phyloP scores from a whole-genome alignment of 352 stramenopile genomes.

The Globisporangium sylvaticum region DNA sequence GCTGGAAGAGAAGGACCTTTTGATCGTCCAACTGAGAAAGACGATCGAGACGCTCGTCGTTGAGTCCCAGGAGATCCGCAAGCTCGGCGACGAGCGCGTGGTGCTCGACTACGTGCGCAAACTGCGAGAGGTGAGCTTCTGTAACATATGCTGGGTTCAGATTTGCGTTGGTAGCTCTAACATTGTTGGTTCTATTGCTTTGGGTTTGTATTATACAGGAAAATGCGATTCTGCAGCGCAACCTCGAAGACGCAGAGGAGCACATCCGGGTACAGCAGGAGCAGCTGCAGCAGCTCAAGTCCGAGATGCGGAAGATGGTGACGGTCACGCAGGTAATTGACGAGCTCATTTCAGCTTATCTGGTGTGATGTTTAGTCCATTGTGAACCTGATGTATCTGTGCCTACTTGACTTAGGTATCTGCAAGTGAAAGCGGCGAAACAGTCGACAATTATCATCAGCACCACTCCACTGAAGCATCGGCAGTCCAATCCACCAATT shows the following conservation, averaged over 20 bases:
- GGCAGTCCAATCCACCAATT: background rate
- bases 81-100: constrained; percentile 73
- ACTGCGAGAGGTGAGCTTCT: constrained; percentile 68
- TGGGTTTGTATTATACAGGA: constrained; percentile 25
- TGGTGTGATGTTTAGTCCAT: background rate
- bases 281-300: constrained; percentile 75
- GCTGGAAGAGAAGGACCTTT: constrained; percentile 80
- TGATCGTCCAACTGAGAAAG: constrained; percentile 74
- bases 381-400: background rate
- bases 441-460: background rate
- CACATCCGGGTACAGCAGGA: constrained; percentile 73
- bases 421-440: background rate
- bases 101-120: constrained; percentile 86
- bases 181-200: background rate
- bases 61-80: constrained; percentile 69
- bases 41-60: constrained; percentile 76
- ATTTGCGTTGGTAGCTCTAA: too few species aligned
- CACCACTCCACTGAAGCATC: background rate
- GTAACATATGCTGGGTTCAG: too few species aligned
- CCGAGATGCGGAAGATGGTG: constrained; percentile 53
- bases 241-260: constrained; percentile 74
- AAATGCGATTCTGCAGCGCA: constrained; percentile 54
- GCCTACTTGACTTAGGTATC: background rate
- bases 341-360: background rate
- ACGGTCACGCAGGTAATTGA: constrained; percentile 28